Evolutionary conservation across 495 filamentous ascomycete species (phyloP).

Genomic region (Penicillium longicatenatum): DNA sequence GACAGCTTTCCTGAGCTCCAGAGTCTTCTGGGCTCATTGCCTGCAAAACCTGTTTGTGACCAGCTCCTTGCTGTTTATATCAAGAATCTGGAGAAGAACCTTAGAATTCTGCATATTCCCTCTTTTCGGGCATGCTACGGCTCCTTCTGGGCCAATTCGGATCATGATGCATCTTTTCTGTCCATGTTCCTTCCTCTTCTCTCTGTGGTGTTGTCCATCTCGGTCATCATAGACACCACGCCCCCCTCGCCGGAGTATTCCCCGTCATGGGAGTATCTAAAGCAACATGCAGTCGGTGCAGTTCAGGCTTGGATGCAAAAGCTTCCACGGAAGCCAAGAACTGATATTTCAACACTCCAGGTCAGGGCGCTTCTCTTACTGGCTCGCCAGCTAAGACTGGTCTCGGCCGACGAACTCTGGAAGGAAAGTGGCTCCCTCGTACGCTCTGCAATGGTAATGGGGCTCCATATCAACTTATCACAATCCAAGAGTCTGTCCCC

Average conservation of each 20-base stretch:
- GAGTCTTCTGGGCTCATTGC: constrained; percentile 16
- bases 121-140: constrained; percentile 26
- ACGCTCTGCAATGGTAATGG: constrained; percentile 60
- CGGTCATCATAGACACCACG: constrained; percentile 21
- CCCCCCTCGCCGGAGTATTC: constrained; percentile 37
- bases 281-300: constrained; percentile 21
- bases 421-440: constrained; percentile 55
- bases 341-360: constrained; percentile 28
- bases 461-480: constrained; percentile 58
- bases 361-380: constrained; percentile 39
- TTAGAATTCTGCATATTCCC: constrained; percentile 30
- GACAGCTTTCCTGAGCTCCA: constrained; percentile 21
- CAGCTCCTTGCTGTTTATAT: constrained; percentile 24
- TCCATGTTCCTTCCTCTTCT: constrained; percentile 23
- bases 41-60: constrained; percentile 26
- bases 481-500: constrained; percentile 19
- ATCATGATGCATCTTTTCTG: constrained; percentile 12
- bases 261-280: constrained; percentile 37
- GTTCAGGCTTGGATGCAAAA: constrained; percentile 35
- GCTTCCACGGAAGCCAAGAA: constrained; percentile 45
- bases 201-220: constrained; percentile 19
- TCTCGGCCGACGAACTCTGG: constrained; percentile 52
- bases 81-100: constrained; percentile 25
- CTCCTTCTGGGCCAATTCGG: constrained; percentile 19
- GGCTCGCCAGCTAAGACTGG: constrained; percentile 45